phyloP scores from a whole-genome alignment of 2,329 filamentous ascomycete species.

The Cytospora piceae region DNA sequence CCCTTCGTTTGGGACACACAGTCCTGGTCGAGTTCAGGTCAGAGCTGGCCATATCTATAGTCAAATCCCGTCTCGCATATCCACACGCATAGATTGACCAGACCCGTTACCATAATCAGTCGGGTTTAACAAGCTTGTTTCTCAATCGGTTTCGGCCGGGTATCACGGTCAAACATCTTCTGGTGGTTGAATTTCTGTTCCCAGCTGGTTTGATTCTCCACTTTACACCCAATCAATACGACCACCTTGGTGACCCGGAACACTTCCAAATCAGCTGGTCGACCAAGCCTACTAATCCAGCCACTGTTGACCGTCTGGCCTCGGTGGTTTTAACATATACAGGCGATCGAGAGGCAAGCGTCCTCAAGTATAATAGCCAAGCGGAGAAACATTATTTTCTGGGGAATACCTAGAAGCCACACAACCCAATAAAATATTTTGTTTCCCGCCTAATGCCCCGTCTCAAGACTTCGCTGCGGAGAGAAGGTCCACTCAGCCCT shows the following conservation, averaged over 20 bases:
- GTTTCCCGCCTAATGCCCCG: slow-evolving; percentile 21
- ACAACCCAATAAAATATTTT: slow-evolving; percentile 12
- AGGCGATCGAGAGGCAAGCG: slow-evolving; percentile 22
- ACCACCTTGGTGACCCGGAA: slow-evolving; percentile 20
- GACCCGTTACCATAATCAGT: neutral
- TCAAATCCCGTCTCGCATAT: slow-evolving; percentile 1
- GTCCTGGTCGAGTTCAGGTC: neutral
- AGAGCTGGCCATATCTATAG: neutral
- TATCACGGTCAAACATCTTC: slow-evolving; percentile 3
- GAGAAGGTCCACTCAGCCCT: slow-evolving; percentile 19
- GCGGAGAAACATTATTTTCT: slow-evolving; percentile 9
- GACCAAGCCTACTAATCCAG: slow-evolving; percentile 14
- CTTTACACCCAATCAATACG: slow-evolving; percentile 12
- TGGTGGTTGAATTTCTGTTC: neutral
- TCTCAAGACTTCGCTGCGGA: slow-evolving; percentile 22
- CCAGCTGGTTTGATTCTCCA: slow-evolving; percentile 13
- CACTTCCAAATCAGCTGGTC: slow-evolving; percentile 14
- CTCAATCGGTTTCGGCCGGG: neutral
- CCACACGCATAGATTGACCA: neutral
- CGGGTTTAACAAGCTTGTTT: slow-evolving; percentile 8
- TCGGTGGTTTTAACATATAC: slow-evolving; percentile 12
- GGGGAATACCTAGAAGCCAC: slow-evolving; percentile 6
- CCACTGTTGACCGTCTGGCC: neutral
- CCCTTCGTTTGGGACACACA: slow-evolving; percentile 9
- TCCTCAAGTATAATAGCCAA: slow-evolving; percentile 26